A percentile compares a stretch with the other conserved stretches of the same genome.
phyloP scores from a whole-genome alignment of 179 eudicot genomes.

The Actinidia arguta region DNA sequence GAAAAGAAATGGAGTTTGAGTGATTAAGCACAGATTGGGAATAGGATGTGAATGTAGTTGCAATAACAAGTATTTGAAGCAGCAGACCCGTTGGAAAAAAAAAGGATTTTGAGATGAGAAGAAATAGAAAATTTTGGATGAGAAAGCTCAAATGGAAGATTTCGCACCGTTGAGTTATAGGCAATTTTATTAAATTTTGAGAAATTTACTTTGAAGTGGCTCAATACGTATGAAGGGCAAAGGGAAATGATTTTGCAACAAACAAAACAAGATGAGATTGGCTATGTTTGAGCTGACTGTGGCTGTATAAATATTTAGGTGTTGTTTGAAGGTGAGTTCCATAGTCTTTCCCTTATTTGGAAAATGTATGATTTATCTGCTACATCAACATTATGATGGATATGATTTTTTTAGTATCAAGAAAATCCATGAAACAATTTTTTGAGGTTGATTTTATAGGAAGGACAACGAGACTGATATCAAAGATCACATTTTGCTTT shows the following conservation, averaged over 20 bases:
- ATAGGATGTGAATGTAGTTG: background rate
- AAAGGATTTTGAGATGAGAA: no score
- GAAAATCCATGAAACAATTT: background rate
- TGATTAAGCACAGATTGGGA: background rate
- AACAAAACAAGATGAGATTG: background rate
- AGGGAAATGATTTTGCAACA: background rate
- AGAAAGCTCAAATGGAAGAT: background rate
- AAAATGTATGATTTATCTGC: slow-evolving; percentile 10
- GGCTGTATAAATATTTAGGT: background rate
- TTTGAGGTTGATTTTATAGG: background rate
- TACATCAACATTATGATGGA: background rate
- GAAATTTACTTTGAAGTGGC: background rate
- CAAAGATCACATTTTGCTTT: background rate
- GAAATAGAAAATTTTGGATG: background rate
- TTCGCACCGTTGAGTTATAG: background rate
- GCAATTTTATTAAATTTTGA: background rate
- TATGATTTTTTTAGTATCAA: background rate
- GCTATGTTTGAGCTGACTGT: background rate
- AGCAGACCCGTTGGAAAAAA: background rate
- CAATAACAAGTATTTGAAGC: background rate
- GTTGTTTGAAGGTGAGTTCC: slow-evolving; percentile 18
- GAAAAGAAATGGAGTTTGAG: background rate
- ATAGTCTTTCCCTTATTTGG: background rate
- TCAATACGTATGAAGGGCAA: background rate
- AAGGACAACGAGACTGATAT: background rate